Base-by-base conservation (phyloP, 345 rosid species). In the Sonneratia caseolaris region DNA sequence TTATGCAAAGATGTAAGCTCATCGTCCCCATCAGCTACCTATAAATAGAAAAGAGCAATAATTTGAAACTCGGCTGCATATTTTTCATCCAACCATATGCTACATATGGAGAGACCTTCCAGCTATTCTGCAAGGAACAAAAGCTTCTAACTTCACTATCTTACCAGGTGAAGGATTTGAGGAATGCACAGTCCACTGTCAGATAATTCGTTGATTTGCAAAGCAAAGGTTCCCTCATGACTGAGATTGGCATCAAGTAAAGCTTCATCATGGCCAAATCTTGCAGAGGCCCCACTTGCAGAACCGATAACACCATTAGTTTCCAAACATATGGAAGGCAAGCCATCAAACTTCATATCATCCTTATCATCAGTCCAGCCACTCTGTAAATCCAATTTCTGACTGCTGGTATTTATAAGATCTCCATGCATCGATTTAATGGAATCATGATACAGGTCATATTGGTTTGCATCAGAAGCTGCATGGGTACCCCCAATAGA, bases 111-210 rank as follows among this genome's bases (percentile, higher is more conserved):
- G 18, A 62, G 66, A 62, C 66, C 38, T 22, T 59, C 35, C 37
- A 32, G n/a, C 0, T 47, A 37, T 6, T 49, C 13, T 64, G 19
- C 22, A 53, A 35, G 14, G 19, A 42, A 53, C 59, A 40, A 62
- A 13, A 16, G 27, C n/a, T n/a, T 24, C 67, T 48, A 12, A 36
- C 6, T 11, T 32, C 3, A 65, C 15, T 1, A 42, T 70, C 88
- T 84, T 65, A 95, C 99, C 94, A 84, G 80, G 79, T 90, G 91
- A 83, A 92, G 90, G 84, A 92, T 85, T 85, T 92, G 97, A 69
- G 97, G 94, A 78, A 95, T 87, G 87, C 97, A 89, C 74, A 96
- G 92, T 61, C 88, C 90, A 68, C 84, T 73, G 69, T 88, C 97
- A 56, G 80, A 74, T 71, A 74, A 71, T 43, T 86, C 74, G 79